Evolutionary conservation across 1,284 basidiomycete species (phyloP).

Genomic region (Hemileia vastatrix): DNA sequence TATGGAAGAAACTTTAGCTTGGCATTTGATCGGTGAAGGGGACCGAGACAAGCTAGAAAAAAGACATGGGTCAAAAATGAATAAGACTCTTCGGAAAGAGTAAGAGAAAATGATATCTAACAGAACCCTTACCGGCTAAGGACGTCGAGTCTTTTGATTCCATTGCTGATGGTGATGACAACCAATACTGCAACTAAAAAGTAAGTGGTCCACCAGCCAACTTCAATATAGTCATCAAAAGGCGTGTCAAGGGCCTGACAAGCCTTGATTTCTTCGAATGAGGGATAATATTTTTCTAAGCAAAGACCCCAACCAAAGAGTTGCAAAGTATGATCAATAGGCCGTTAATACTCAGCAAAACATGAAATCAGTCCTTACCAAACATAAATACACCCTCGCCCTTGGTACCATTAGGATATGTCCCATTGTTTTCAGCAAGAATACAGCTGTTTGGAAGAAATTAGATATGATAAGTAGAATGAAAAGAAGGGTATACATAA

Average conservation of each 20-base stretch:
- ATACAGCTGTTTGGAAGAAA: too few species aligned
- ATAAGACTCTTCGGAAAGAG: neutral
- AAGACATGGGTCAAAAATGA: neutral
- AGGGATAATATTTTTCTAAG: too few species aligned
- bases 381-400: conserved; percentile 15
- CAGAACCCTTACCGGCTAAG: conserved; percentile 13
- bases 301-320: too few species aligned
- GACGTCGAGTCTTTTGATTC: conserved; percentile 13
- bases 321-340: too few species aligned
- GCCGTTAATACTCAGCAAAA: too few species aligned
- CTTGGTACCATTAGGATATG: conserved; percentile 20
- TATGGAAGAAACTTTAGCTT: conserved; percentile 10
- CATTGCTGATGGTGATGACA: conserved; percentile 8
- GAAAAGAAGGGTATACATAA: too few species aligned
- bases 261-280: conserved; percentile 1
- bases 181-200: conserved; percentile 8
- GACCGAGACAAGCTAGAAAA: neutral
- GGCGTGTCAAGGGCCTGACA: conserved; percentile 20
- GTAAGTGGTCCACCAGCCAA: conserved; percentile 22
- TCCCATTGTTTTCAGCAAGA: conserved; percentile 17
- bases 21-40: conserved; percentile 6
- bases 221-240: conserved; percentile 4
- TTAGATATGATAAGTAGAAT: too few species aligned
- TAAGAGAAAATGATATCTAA: neutral
- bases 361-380: too few species aligned